Base-by-base conservation (phyloP, 371 early-diverging fungal genomes). In the Dinochytrium kinnereticum region DNA sequence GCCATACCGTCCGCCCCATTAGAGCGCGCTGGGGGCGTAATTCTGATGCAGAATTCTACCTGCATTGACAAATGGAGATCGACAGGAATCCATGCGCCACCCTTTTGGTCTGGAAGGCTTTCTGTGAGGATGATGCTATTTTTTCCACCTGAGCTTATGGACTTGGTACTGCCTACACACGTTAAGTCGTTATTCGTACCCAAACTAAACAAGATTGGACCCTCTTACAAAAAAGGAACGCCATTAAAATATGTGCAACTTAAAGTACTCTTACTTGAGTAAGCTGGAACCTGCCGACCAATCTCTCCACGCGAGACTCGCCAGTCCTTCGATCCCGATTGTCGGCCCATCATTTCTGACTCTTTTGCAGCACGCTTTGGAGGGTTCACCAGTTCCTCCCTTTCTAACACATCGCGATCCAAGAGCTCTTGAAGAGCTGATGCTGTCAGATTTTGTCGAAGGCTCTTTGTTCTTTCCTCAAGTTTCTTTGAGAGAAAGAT, bases 291-390 rank as follows among this genome's bases (percentile, higher is more conserved):
- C 15, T 7, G 19, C 38, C 39, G 64, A 10, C 55, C 64, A 31
- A 64, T 38, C 61, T 90, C 90, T 1, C 86, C 86, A 13, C 90
- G 76, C 0, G 75, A 69, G 36, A 53, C 59, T 26, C 87, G 71
- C 90, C 90, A 90, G 50, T 73, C 79, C 37, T 84, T 26, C 1
- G 83, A 73, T n/a, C 90, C 89, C 59, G 88, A 89, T 65, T 85
- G 77, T 61, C 91, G 81, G n/a, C 89, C 89, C 1, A 78, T 5
- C 37, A 81, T 26, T 37, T 89, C 88, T 0, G 77, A 79, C 1
- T 74, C 70, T 21, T 77, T 66, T 7, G 65, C 24, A 0, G 44
- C 51, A 24, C 82, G 81, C 44, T 67, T 37, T 15, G 76, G 70
- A 0, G 76, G 71, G 31, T 81, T 65, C 13, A 80, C 73, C 31